These are phyloP conservation scores for Epichloe typhina DNA, from an alignment of 2,329 filamentous ascomycete genomes.

Conservation along the genomic window DNA sequence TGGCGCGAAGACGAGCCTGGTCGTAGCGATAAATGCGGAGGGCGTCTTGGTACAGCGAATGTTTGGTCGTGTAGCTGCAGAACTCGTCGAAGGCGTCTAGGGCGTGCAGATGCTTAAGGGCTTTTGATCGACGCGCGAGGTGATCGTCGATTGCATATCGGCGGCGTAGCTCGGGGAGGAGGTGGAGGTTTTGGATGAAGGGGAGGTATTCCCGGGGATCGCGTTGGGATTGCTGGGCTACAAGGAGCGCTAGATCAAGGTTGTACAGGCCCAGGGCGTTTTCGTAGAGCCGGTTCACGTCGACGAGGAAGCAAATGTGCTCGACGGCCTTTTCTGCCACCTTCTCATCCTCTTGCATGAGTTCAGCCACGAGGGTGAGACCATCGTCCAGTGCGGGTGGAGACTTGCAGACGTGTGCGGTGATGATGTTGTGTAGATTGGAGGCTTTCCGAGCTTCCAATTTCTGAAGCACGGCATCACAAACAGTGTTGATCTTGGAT, in stretches of 20 bases:
- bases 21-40: constrained; percentile 79
- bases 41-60: constrained; percentile 65
- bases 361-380: constrained; percentile 60
- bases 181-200: constrained; percentile 78
- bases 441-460: constrained; percentile 48
- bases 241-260: constrained; percentile 74
- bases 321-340: constrained; percentile 82
- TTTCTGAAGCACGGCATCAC: constrained; percentile 64
- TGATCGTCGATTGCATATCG: constrained; percentile 83
- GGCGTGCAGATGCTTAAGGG: constrained; percentile 61
- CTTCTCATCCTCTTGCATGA: constrained; percentile 54
- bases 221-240: constrained; percentile 91
- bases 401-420: constrained; percentile 83
- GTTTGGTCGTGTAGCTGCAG: constrained; percentile 62
- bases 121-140: constrained; percentile 63
- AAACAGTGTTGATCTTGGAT: constrained; percentile 74
- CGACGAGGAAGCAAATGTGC: constrained; percentile 94
- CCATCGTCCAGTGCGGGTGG: constrained; percentile 85
- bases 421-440: constrained; percentile 83
- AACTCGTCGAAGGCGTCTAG: constrained; percentile 67
- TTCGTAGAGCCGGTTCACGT: constrained; percentile 85
- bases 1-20: constrained; percentile 44
- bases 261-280: constrained; percentile 84
- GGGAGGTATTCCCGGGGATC: constrained; percentile 92
- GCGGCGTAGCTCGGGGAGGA: constrained; percentile 55